Conservation (phyloP, 495 filamentous ascomycete species). For the Lineolata rhizophorae region DNA sequence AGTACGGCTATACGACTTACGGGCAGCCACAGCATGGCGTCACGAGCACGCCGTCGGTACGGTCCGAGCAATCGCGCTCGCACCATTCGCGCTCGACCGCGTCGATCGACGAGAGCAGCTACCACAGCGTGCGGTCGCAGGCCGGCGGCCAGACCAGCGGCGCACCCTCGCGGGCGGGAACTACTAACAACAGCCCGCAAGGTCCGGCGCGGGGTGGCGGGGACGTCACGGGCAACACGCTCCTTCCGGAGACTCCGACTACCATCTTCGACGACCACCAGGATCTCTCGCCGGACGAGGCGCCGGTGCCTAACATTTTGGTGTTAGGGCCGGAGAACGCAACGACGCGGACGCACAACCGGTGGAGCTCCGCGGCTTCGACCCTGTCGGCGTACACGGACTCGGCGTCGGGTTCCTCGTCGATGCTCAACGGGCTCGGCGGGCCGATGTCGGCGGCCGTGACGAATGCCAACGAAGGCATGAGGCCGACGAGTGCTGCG, state of each 20-base stretch:
- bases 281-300: conserved; percentile 49
- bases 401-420: conserved; percentile 27
- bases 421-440: no score
- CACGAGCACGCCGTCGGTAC: no score
- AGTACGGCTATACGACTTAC: no score
- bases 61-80: no score
- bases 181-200: no score
- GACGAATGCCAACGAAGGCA: not conserved
- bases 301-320: conserved; percentile 60
- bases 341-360: conserved; percentile 13
- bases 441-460: not conserved
- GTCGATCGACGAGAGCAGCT: conserved; percentile 11
- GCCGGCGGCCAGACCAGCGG: no score
- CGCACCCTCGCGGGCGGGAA: no score
- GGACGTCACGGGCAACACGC: conserved; percentile 6
- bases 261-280: conserved; percentile 84
- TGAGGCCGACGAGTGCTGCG: conserved; percentile 7
- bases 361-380: conserved; percentile 56
- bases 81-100: no score
- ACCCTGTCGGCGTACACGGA: conserved; percentile 50
- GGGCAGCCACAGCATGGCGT: no score
- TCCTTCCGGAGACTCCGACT: conserved; percentile 59
- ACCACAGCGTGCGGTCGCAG: no score
- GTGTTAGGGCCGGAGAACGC: conserved; percentile 42
- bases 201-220: no score